phyloP scores from a whole-genome alignment of 2,329 filamentous ascomycete genomes.

The Talaromyces sp. region DNA sequence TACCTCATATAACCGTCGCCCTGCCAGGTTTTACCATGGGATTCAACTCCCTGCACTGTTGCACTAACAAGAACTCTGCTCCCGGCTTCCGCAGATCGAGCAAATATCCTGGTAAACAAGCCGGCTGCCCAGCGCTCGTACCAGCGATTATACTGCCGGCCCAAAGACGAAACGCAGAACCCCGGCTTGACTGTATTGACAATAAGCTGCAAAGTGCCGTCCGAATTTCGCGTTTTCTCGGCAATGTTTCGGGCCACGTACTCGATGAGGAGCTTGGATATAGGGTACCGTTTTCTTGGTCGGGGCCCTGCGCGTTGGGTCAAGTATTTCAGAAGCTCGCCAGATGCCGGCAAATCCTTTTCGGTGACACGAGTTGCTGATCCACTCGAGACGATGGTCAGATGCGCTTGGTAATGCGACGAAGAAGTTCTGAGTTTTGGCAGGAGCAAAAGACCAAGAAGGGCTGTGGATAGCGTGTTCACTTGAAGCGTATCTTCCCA shows the following conservation, averaged over 20 bases:
- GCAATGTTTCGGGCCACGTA: slow-evolving; percentile 38
- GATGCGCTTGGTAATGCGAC: slow-evolving; percentile 19
- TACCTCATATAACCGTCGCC: slow-evolving; percentile 19
- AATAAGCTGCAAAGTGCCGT: slow-evolving; percentile 35
- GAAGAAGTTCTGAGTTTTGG: slow-evolving; percentile 40
- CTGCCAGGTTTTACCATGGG: slow-evolving; percentile 27
- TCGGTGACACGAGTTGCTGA: slow-evolving; percentile 30
- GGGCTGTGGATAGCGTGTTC: slow-evolving; percentile 53
- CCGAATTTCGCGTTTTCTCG: slow-evolving; percentile 19
- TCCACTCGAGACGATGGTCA: slow-evolving; percentile 44
- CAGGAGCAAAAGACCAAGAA: slow-evolving; percentile 50
- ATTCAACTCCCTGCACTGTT: slow-evolving; percentile 37
- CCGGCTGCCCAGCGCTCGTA: slow-evolving; percentile 29
- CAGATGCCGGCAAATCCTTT: slow-evolving; percentile 20
- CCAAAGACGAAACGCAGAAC: slow-evolving; percentile 38
- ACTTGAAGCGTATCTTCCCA: slow-evolving; percentile 54
- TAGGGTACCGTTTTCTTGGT: slow-evolving; percentile 30
- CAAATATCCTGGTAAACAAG: slow-evolving; percentile 34
- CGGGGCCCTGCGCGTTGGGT: slow-evolving; percentile 26
- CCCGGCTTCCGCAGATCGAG: slow-evolving; percentile 39
- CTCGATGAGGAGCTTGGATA: slow-evolving; percentile 41
- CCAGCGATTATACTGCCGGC: slow-evolving; percentile 32
- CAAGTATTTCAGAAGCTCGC: slow-evolving; percentile 28
- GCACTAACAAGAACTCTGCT: slow-evolving; percentile 40
- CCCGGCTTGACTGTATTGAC: slow-evolving; percentile 44